phyloP scores from a whole-genome alignment of 139 green algal genomes.

The Chlamydomonas schloesseri region DNA sequence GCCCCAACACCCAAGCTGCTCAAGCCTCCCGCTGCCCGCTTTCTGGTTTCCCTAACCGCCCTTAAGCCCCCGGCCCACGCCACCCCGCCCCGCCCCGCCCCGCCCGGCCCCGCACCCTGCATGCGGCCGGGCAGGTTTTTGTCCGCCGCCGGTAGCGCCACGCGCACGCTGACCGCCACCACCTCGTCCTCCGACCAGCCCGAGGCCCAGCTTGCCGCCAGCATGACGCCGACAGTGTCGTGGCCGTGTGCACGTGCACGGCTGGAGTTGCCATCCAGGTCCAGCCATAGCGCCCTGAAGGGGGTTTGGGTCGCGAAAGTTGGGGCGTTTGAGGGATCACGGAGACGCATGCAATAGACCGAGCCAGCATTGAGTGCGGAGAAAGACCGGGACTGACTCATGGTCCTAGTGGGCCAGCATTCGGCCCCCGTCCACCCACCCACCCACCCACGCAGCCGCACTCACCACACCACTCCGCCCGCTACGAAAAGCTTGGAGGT shows the following conservation, averaged over 20 bases:
- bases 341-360: too few relatives aligned
- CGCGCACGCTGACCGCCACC: constrained; percentile 21
- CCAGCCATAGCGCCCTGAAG: constrained; percentile 30
- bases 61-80: too few relatives aligned
- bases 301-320: too few relatives aligned
- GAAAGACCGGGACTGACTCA: too few relatives aligned
- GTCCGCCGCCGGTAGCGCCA: constrained; percentile 17
- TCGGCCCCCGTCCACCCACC: too few relatives aligned
- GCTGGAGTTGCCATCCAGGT: neutral
- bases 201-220: constrained; percentile 14
- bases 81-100: too few relatives aligned
- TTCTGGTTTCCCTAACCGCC: too few relatives aligned
- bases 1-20: too few relatives aligned
- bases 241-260: neutral
- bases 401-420: too few relatives aligned
- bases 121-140: neutral
- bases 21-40: too few relatives aligned
- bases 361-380: too few relatives aligned
- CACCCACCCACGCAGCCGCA: neutral
- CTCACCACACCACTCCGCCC: constrained; percentile 16
- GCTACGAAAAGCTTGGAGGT: constrained; percentile 21
- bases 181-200: neutral
- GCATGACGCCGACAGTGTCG: constrained; percentile 19
- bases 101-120: constrained; percentile 2
- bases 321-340: too few relatives aligned